Base-by-base conservation (phyloP, 352 stramenopile genomes). In the Elongisporangium prolatum region DNA sequence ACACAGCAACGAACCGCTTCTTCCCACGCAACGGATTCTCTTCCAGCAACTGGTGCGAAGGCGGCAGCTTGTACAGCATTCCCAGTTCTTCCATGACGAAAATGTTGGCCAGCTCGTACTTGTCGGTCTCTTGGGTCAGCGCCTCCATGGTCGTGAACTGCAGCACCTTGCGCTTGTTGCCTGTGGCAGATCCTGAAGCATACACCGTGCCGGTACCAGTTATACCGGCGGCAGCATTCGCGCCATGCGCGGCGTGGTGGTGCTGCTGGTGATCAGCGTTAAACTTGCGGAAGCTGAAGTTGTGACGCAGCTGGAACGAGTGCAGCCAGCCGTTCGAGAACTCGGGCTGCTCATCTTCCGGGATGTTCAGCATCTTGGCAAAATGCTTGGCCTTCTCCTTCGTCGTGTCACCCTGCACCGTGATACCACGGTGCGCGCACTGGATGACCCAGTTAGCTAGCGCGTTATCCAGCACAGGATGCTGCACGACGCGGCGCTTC, bases 301-400 rank as follows among this genome's bases (percentile, higher is more conserved):
- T 91, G 70, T 94, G 84, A 14, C 84, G 80, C 54, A 89, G 49
- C 56, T 91, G 80, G 68, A 91, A 91, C 28, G 77, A 89, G 56
- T 89, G 80, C 17, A 91, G 61, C 82, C 82, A 91, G 5, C 82
- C 82, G 56, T 91, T 91, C 0, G 82, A 91, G 61, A 91, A 91
- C 52, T 89, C 84, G 8, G 82, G 84, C 61, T 90, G 81, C 28
- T 89, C 82, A 28, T 74, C 78, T 20, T 88, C 78, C 1, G 80
- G 82, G 61, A 92, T 92, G 11, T 64, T 61, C n/a, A 92, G 66
- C 83, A 92, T 91, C 51, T 85, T 79, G 28, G 84, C 82, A 58
- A 94, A 91, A 49, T 92, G 75, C 60, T 90, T 90, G 59, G 80
- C 84, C 54, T 94, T 94, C 56, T 94, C 82, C 61, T 94, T 94